Conservation (phyloP, 176 grass and related monocot genomes). For the Phyllostachys edulis region DNA sequence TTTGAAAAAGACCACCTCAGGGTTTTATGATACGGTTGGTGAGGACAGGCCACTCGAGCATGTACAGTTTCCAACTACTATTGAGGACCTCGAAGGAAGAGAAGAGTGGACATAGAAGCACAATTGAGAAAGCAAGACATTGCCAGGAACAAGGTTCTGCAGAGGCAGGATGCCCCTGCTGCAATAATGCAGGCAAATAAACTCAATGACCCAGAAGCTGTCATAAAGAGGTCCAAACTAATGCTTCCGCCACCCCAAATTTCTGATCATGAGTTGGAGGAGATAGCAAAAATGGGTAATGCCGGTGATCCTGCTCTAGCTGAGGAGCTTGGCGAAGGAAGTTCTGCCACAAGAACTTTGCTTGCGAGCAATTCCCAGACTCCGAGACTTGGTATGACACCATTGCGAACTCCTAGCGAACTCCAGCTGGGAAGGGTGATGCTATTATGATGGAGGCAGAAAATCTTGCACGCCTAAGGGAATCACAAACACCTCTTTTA, state of each 20-base stretch:
- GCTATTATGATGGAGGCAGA: constrained; percentile 98
- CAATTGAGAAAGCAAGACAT: constrained; percentile 87
- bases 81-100: constrained; percentile 88
- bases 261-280: constrained; percentile 85
- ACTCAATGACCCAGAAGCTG: constrained; percentile 90
- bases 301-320: constrained; percentile 56
- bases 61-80: constrained; percentile 81
- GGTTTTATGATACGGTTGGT: constrained; percentile 76
- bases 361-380: constrained; percentile 78
- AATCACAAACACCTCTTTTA: constrained; percentile 89
- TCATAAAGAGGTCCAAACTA: constrained; percentile 81
- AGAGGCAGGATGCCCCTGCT: constrained; percentile 84
- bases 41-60: constrained; percentile 62
- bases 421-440: constrained; percentile 78
- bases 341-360: constrained; percentile 69
- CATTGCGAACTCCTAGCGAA: constrained; percentile 83
- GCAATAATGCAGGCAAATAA: constrained; percentile 90
- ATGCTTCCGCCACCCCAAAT: constrained; percentile 94
- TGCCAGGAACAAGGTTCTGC: constrained; percentile 79
- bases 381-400: constrained; percentile 72
- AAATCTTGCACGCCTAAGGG: constrained; percentile 81
- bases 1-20: constrained; percentile 87
- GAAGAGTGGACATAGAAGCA: constrained; percentile 78
- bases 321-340: constrained; percentile 76
- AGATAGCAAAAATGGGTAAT: constrained; percentile 92